These are phyloP conservation scores for Colletotrichum sp. DNA, from an alignment of 2,329 filamentous ascomycete species.

Conservation along the genomic window DNA sequence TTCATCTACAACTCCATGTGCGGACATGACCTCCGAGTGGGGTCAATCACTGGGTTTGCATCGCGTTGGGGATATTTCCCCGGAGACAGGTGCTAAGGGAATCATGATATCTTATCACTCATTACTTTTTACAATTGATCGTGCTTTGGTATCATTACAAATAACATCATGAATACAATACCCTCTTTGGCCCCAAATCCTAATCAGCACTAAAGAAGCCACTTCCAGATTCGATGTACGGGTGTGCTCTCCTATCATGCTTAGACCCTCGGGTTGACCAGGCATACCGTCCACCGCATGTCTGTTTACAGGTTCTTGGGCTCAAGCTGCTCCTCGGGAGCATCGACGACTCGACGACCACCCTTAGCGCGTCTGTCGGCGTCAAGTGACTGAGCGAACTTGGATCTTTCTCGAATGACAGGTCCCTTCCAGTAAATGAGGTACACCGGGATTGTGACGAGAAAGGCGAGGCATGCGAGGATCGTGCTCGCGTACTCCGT, in stretches of 20 bases:
- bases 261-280: background rate
- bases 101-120: background rate
- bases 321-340: background rate
- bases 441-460: constrained; percentile 19
- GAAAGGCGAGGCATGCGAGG: constrained; percentile 45
- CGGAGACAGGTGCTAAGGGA: background rate
- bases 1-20: rapidly evolving
- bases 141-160: background rate
- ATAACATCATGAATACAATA: background rate
- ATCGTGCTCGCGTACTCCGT: constrained; percentile 60
- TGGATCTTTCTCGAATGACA: constrained; percentile 16
- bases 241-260: background rate
- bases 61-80: background rate
- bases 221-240: background rate
- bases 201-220: background rate
- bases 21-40: background rate
- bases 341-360: constrained; percentile 1
- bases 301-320: background rate
- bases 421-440: constrained; percentile 22
- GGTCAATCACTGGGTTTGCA: background rate
- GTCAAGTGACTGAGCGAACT: constrained; percentile 18
- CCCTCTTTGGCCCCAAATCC: background rate
- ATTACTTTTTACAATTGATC: background rate
- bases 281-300: background rate
- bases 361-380: constrained; percentile 3